phyloP scores from a whole-genome alignment of 2,329 filamentous ascomycete species.

The Aspergillus sclerotialis region DNA sequence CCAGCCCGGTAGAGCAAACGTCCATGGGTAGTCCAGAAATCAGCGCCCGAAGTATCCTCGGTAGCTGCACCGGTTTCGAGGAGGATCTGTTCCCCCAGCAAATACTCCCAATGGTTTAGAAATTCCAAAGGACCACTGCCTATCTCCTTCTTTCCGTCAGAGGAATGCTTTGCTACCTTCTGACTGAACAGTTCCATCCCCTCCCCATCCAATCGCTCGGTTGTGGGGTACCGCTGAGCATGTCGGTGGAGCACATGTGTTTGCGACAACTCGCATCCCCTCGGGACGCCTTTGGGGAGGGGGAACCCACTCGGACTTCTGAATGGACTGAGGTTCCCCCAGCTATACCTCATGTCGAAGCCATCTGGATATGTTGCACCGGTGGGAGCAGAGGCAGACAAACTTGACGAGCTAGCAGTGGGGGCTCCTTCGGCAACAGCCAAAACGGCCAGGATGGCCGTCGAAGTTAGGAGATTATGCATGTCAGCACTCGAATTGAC shows the following conservation, averaged over 20 bases:
- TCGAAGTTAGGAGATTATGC: too few species aligned
- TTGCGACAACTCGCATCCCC: constrained; percentile 51
- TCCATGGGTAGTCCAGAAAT: constrained; percentile 51
- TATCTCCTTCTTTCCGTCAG: constrained; percentile 21
- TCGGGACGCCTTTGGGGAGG: constrained; percentile 39
- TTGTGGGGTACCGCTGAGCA: constrained; percentile 46
- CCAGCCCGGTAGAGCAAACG: constrained; percentile 46
- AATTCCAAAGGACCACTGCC: constrained; percentile 47
- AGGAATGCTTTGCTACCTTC: constrained; percentile 43
- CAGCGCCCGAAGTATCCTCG: constrained; percentile 44
- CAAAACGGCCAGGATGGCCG: too few species aligned
- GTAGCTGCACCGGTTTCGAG: constrained; percentile 46
- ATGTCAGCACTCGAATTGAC: too few species aligned
- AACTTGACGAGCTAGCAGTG: too few species aligned
- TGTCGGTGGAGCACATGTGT: constrained; percentile 50
- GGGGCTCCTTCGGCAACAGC: too few species aligned
- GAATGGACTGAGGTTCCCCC: constrained; percentile 26
- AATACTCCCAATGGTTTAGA: constrained; percentile 47
- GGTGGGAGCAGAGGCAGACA: constrained; percentile 14
- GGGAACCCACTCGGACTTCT: constrained; percentile 17
- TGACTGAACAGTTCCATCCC: constrained; percentile 44
- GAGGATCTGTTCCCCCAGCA: constrained; percentile 38
- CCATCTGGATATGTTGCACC: constrained; percentile 19
- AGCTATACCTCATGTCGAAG: constrained; percentile 24
- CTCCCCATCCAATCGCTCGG: constrained; percentile 41